Evolutionary conservation across 768 basidiomycete species (phyloP).

Genomic region (Leccinum subtestaceum): DNA sequence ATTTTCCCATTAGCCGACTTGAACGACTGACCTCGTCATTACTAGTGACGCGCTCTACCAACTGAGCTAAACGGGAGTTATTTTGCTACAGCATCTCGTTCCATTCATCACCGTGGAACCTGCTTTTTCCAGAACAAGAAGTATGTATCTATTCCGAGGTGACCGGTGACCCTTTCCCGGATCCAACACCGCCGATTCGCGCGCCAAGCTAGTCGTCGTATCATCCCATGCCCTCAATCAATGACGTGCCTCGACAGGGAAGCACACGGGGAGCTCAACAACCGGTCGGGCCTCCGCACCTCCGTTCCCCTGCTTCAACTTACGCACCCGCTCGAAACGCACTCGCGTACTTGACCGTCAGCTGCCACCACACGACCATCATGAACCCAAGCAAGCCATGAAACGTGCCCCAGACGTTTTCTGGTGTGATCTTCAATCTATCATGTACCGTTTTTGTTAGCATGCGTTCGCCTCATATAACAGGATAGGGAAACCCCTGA

Average conservation of each 20-base stretch:
- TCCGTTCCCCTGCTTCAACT: neutral
- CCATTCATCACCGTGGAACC: neutral
- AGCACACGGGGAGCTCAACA: neutral
- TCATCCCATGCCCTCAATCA: neutral
- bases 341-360: constrained; percentile 53
- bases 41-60: constrained; percentile 70
- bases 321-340: constrained; percentile 31
- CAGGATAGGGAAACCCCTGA: neutral
- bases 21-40: constrained; percentile 71
- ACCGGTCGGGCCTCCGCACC: neutral
- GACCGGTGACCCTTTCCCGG: neutral
- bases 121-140: neutral
- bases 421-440: constrained; percentile 57
- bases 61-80: constrained; percentile 38
- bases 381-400: constrained; percentile 71
- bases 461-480: neutral
- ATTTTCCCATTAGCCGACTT: constrained; percentile 51
- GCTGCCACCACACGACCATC: constrained; percentile 84
- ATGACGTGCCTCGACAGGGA: neutral
- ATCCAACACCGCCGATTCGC: neutral
- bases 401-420: constrained; percentile 65
- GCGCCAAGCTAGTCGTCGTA: neutral
- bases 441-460: neutral
- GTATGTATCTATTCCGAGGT: neutral
- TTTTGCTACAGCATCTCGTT: neutral